A percentile compares a stretch with the other conserved stretches of the same genome.
Evolutionary conservation across 768 basidiomycete genomes (phyloP).

Genomic region (Mycena haematopus): DNA sequence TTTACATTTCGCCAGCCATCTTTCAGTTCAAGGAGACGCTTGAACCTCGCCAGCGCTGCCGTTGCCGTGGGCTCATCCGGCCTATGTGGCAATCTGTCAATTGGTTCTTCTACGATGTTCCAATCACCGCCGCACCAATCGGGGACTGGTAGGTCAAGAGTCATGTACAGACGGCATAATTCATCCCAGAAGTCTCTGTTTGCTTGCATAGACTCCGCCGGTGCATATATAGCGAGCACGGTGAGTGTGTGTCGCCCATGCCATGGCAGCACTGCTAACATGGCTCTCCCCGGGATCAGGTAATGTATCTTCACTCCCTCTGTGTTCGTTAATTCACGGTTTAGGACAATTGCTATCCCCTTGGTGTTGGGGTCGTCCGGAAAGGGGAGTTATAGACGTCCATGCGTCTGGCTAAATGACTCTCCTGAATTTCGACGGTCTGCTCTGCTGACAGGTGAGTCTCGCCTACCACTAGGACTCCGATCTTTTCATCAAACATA

Average conservation of each 20-base stretch:
- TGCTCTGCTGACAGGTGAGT: not conserved
- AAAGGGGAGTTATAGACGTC: no score
- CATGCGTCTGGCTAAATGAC: no score
- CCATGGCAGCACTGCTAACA: conserved; percentile 1
- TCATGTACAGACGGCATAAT: not conserved
- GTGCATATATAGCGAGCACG: conserved; percentile 33
- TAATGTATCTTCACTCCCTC: not conserved
- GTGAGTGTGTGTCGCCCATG: conserved; percentile 9
- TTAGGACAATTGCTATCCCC: conserved; percentile 8
- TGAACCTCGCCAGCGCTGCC: not conserved
- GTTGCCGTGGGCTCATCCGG: no score
- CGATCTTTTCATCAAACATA: not conserved
- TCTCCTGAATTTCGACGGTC: not conserved
- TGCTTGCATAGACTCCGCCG: conserved; percentile 15
- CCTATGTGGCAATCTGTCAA: no score
- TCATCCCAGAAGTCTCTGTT: conserved; percentile 27
- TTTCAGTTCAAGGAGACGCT: not conserved
- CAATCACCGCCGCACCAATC: not conserved
- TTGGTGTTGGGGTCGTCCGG: not conserved
- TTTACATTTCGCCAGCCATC: no score
- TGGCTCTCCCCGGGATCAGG: conserved; percentile 5
- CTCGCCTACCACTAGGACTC: not conserved
- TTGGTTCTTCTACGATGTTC: no score
- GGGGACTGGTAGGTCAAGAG: conserved; percentile 6
- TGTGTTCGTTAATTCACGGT: conserved; percentile 5